Base-by-base conservation (phyloP, 2,329 filamentous ascomycete genomes). In the Cyanodermella asteris region DNA sequence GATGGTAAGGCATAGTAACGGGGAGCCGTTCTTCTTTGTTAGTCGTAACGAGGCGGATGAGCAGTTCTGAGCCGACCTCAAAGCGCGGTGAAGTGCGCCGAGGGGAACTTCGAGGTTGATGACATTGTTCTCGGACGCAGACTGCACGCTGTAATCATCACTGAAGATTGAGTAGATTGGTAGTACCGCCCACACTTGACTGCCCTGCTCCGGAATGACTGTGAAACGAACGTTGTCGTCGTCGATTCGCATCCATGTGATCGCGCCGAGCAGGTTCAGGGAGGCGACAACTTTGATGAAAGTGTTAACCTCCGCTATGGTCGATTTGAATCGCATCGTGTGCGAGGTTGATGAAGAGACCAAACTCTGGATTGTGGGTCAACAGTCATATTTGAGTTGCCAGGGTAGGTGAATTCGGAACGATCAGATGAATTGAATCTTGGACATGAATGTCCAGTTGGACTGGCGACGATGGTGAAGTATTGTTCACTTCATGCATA, bases 41-140 rank as follows among this genome's bases (percentile, higher is more conserved):
- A 97, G 66, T 19, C 84, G 74, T 19, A 97, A 67, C 9, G 73
- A 75, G 27, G 82, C 80, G 11, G 77, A 73, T 11, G 72, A 69
- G 38, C 77, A 78, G 42, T 77, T 72, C 26, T 75, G 56, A 22
- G 84, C 84, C 18, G 82, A 93, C 40, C 73, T 80, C 30, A 97
- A 68, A n/a, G 87, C 87, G 31, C 82, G 73, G 40, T 87, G 77
- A 13, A 97, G 67, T 2, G 77, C 72, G 9, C 67, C 64, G n/a
- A 94, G 68, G 14, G 87, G 81, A 2, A 97, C 66, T 52, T 97
- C 87, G 34, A 97, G 72, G 50, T 97, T 93, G 52, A 97, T 93
- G 26, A 81, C 77, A 50, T 91, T 91, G 47, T 68, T 60, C 19
- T 57, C 56, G 23, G 81, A 73, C 25, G 76, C 76, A 24, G 82